Evolutionary conservation across 345 rosid species (phyloP), one percentile per base, ranked within the genome.

Genomic region (Microthlaspi erraticum): DNA sequence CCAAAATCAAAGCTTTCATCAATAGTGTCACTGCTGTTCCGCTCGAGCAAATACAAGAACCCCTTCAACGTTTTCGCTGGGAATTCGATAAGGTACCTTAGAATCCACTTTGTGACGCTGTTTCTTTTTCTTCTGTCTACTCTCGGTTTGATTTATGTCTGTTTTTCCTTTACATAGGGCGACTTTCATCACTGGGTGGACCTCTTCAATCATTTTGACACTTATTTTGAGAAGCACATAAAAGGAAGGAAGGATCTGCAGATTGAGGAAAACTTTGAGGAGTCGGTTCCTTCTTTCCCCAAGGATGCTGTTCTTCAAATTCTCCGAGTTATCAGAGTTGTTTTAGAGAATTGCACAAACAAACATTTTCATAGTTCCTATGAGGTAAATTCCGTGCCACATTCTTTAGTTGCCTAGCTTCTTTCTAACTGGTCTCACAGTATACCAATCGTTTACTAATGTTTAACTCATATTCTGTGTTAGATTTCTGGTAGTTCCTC

Each of bases 141-240:
- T 66, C 52, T 65, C 13, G 51, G 53, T 73, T 72, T 70, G 13
- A 73, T 61, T 67, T 55, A 73, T 51, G 8, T 8, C 20, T 36
- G 18, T 73, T 59, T 68, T 6, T 60, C 37, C 12, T 51, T 81
- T 44, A 2, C 76, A 77, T 86, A 93, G 98, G 98, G 98, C 49
- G 97, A 93, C 80, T 93, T 93, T 73, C 96, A 91, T 84, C 98
- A 93, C 31, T 93, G 98, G 98, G 91, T 88, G 78, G 98, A 93
- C 75, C 97, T 91, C 68, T 91, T 93, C 74, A 91, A 91, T 82
- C 81, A 91, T 76, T 93, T 93, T 72, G 98, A 89, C 82, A 81
- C 92, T 60, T 89, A 82, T 83, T 93, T 93, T 73, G 97, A 91
- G 80, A 91, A 93, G 87, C 87, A 87, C 64, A 76, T 91, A 58